Percentiles rank a stretch among this genome's conserved stretches.
phyloP scores from a whole-genome alignment of 371 early-diverging fungal species.

The Circinella umbellata region DNA sequence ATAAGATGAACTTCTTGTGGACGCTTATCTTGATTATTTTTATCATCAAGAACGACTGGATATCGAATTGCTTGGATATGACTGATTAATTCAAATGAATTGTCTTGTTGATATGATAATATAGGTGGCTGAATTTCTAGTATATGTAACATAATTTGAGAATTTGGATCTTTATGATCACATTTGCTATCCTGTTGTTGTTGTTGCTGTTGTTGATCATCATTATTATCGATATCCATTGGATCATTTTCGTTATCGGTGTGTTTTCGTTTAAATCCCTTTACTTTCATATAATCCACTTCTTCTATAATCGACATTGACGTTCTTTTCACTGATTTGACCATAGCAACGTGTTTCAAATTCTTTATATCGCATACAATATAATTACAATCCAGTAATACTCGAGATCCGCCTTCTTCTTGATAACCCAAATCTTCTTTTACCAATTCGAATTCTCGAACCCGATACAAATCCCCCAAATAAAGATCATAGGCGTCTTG shows the following conservation, averaged over 20 bases:
- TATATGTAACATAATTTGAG: not conserved
- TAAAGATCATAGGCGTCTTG: not conserved
- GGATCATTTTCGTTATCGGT: too few species aligned
- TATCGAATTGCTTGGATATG: conserved; percentile 17
- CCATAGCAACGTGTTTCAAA: conserved; percentile 9
- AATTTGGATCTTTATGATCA: not conserved
- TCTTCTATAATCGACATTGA: not conserved
- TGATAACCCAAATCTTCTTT: conserved; percentile 23
- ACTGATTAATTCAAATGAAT: not conserved
- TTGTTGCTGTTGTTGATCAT: not conserved
- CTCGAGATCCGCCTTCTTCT: not conserved
- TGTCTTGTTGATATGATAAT: not conserved
- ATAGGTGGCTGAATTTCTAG: conserved; percentile 2
- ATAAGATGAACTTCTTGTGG: conserved; percentile 8
- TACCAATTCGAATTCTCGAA: conserved; percentile 18
- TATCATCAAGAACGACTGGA: conserved; percentile 6
- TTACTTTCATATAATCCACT: not conserved
- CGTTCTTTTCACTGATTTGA: not conserved
- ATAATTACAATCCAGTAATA: conserved; percentile 8
- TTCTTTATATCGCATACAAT: conserved; percentile 15
- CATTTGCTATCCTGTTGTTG: not conserved
- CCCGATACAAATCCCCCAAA: conserved; percentile 17
- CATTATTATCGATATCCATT: too few species aligned
- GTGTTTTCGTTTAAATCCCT: not conserved
- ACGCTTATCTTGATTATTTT: too few species aligned